phyloP scores from a whole-genome alignment of 208 protist species.

The Wallacemonas sp. region DNA sequence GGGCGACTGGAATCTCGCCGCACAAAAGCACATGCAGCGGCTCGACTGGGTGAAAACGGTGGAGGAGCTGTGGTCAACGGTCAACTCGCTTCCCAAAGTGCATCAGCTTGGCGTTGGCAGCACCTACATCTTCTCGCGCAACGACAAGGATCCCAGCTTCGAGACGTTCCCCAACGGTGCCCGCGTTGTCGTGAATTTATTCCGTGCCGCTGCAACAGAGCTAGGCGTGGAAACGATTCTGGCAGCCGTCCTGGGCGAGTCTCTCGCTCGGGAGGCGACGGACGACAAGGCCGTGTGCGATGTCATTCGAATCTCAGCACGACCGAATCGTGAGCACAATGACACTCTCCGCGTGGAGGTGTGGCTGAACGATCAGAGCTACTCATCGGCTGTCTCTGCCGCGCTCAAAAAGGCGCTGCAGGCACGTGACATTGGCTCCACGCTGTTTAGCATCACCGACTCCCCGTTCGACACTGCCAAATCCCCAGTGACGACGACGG shows the following conservation, averaged over 20 bases:
- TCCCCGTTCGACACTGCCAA: slow-evolving; percentile 43
- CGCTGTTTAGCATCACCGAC: slow-evolving; percentile 61
- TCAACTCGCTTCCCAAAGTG: slow-evolving; percentile 87
- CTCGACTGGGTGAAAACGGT: slow-evolving; percentile 86
- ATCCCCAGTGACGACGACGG: neutral
- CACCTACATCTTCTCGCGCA: slow-evolving; percentile 81
- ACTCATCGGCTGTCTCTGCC: slow-evolving; percentile 44
- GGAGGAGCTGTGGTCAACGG: slow-evolving; percentile 89
- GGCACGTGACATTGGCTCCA: slow-evolving; percentile 39
- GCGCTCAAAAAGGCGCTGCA: slow-evolving; percentile 57
- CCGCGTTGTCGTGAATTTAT: slow-evolving; percentile 72
- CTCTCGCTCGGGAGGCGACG: slow-evolving; percentile 50
- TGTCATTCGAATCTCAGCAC: slow-evolving; percentile 74
- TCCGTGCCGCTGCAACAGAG: slow-evolving; percentile 61
- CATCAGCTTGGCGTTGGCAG: slow-evolving; percentile 78
- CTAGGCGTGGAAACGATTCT: slow-evolving; percentile 69
- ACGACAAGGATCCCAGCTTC: slow-evolving; percentile 85
- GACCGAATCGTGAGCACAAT: slow-evolving; percentile 58
- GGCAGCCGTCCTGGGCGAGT: slow-evolving; percentile 75
- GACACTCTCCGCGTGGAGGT: slow-evolving; percentile 82
- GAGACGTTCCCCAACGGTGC: slow-evolving; percentile 86
- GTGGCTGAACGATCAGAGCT: slow-evolving; percentile 80
- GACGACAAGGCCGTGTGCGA: slow-evolving; percentile 74
- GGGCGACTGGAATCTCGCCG: slow-evolving; percentile 84
- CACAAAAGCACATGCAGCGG: slow-evolving; percentile 62